These are phyloP conservation scores for Mimosa bimucronata DNA, from an alignment of 306 rosid genomes.

Conservation along the genomic window DNA sequence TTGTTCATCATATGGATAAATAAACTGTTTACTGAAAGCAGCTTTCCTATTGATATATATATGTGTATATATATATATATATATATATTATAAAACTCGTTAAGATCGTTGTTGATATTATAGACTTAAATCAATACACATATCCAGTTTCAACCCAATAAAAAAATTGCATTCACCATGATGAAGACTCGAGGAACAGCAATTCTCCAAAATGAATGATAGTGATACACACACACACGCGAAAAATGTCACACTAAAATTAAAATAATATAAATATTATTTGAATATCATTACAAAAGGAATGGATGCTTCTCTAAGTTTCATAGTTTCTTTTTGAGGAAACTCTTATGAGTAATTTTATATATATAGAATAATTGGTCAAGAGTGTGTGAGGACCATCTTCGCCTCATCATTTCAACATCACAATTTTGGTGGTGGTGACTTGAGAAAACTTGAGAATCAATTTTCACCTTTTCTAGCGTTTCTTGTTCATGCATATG, in stretches of 20 bases:
- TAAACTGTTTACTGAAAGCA: background rate
- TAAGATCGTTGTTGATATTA: background rate
- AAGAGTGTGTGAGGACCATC: constrained; percentile 34
- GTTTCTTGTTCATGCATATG: constrained; percentile 23
- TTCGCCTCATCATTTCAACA: constrained; percentile 5
- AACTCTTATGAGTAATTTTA: background rate
- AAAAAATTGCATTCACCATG: constrained; percentile 15
- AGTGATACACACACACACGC: background rate
- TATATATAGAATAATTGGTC: constrained; percentile 21
- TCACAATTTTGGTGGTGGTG: constrained; percentile 24
- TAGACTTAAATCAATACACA: constrained; percentile 14
- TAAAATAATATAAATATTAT: background rate
- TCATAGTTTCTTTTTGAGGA: background rate
- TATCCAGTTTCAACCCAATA: background rate
- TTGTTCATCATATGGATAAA: background rate
- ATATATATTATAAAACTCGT: background rate
- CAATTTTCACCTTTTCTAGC: constrained; percentile 22
- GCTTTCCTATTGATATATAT: background rate
- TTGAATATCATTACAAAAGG: background rate
- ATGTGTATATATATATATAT: background rate
- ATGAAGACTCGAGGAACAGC: background rate
- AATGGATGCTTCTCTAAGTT: background rate
- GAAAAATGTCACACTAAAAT: background rate
- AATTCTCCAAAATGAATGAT: constrained; percentile 3
- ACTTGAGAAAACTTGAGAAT: constrained; percentile 27